Conservation (phyloP, 768 basidiomycete species). For the Suillus americanus region DNA sequence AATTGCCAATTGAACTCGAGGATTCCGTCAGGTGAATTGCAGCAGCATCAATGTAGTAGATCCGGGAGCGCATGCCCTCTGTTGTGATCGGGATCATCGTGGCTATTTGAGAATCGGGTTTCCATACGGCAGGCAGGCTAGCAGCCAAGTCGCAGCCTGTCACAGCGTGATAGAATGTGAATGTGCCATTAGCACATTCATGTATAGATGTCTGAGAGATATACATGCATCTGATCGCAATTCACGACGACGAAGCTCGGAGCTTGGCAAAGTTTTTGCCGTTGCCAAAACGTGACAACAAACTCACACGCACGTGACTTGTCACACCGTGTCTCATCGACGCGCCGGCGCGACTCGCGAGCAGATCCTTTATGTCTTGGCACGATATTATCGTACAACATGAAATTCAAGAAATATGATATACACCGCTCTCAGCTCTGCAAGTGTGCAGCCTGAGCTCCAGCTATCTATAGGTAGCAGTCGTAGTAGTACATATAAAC, state of each 20-base stretch:
- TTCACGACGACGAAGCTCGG: background rate
- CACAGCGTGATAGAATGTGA: background rate
- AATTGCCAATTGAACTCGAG: background rate
- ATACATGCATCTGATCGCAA: background rate
- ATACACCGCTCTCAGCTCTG: conserved; percentile 14
- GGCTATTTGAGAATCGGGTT: background rate
- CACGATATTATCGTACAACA: background rate
- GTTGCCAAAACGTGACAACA: background rate
- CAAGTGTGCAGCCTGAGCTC: background rate
- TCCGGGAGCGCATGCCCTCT: background rate
- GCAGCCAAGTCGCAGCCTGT: background rate
- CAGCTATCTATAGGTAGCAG: background rate
- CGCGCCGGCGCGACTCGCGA: conserved; percentile 19
- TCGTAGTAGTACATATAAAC: conserved; percentile 3
- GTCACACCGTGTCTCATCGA: conserved; percentile 31
- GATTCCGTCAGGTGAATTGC: background rate
- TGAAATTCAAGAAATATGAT: conserved; percentile 21
- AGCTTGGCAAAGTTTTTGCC: background rate
- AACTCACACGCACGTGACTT: conserved; percentile 21
- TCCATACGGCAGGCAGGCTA: background rate
- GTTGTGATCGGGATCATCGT: background rate
- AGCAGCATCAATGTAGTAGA: background rate
- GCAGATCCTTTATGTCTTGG: background rate
- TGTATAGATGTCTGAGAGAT: background rate
- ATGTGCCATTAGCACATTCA: background rate